Conservation (phyloP, 345 rosid genomes). For the Punica granatum region DNA sequence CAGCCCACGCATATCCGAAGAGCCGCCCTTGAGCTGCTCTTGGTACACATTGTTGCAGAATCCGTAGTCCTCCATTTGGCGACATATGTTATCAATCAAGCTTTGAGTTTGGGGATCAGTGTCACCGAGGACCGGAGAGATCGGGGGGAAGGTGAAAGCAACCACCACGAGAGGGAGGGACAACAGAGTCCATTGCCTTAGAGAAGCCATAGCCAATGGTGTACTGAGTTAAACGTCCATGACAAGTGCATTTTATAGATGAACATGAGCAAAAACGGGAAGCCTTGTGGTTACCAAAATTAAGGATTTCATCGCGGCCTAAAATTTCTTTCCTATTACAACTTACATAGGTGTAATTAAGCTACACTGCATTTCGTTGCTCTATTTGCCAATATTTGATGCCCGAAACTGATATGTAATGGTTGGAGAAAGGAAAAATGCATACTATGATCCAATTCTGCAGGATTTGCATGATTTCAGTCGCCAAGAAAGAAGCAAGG, state of each 20-base stretch:
- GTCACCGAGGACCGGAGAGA: background rate
- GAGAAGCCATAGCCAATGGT: background rate
- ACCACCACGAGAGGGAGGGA: background rate
- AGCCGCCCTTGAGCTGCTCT: background rate
- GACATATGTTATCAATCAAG: constrained; percentile 3
- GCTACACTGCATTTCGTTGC: no score
- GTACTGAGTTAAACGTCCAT: background rate
- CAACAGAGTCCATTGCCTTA: background rate
- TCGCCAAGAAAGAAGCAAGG: no score
- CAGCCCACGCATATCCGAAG: background rate
- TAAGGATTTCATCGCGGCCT: no score
- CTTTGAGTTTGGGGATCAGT: background rate
- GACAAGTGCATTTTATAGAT: background rate
- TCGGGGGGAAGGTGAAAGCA: background rate
- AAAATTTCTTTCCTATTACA: background rate
- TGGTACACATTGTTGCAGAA: constrained; percentile 7
- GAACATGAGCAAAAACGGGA: background rate
- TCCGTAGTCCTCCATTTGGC: constrained; percentile 2
- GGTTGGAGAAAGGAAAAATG: no score
- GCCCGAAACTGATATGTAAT: no score
- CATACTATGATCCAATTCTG: no score
- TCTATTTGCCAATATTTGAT: no score
- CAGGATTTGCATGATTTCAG: no score
- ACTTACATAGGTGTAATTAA: background rate
- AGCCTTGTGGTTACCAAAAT: background rate